These are phyloP conservation scores for Yueomyces sp. DNA, from an alignment of 1,139 yeast species.

Conservation along the genomic window DNA sequence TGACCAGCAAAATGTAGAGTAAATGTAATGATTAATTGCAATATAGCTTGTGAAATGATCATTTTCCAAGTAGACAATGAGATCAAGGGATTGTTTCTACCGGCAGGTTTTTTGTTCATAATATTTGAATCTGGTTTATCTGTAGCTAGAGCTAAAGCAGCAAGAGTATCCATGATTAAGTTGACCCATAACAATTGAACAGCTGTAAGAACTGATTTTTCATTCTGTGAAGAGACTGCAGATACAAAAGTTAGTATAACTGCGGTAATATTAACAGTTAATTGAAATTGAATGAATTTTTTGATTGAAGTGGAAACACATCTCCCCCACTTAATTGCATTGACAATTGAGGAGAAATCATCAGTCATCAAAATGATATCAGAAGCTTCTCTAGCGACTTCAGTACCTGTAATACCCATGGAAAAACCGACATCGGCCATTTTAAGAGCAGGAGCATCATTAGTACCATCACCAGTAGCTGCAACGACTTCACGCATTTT, in stretches of 20 bases:
- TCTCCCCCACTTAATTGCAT: slow-evolving; percentile 99
- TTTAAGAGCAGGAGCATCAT: slow-evolving; percentile 88
- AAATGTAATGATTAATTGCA: slow-evolving; percentile 72
- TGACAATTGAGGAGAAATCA: slow-evolving; percentile 87
- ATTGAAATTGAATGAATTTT: slow-evolving; percentile 89
- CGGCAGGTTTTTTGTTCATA: slow-evolving; percentile 73
- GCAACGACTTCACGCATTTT: slow-evolving; percentile 88
- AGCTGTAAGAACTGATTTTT: slow-evolving; percentile 83
- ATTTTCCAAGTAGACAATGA: slow-evolving; percentile 95
- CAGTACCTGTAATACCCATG: slow-evolving; percentile 91
- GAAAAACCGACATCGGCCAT: slow-evolving; percentile 83
- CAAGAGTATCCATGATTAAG: slow-evolving; percentile 94
- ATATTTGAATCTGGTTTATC: slow-evolving; percentile 86
- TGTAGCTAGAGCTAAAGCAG: slow-evolving; percentile 94
- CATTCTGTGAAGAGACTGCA: slow-evolving; percentile 72
- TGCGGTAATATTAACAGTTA: slow-evolving; percentile 93
- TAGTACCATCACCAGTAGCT: slow-evolving; percentile 96
- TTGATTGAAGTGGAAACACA: slow-evolving; percentile 91
- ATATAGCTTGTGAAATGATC: slow-evolving; percentile 77
- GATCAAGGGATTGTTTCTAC: slow-evolving; percentile 68
- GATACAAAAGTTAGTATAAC: slow-evolving; percentile 87
- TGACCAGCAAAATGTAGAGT: slow-evolving; percentile 69
- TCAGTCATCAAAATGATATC: slow-evolving; percentile 91
- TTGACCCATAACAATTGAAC: slow-evolving; percentile 97
- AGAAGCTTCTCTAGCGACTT: slow-evolving; percentile 92